Evolutionary conservation across 148 eudicot genomes (phyloP).

Genomic region (Vaccinium myrtillus): DNA sequence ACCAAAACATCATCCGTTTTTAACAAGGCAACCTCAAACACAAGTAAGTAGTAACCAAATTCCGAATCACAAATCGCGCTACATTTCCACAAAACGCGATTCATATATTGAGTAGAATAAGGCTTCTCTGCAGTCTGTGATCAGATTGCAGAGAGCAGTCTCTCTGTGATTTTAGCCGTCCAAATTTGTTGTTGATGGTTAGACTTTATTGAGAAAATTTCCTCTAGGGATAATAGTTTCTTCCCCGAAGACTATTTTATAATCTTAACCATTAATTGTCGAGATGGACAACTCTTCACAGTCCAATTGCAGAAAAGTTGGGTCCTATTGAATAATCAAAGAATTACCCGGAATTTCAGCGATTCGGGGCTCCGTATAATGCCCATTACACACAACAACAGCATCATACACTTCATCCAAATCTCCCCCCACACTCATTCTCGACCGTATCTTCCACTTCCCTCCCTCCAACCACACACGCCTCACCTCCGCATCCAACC

Average conservation of each 20-base stretch:
- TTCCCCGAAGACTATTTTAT: no score
- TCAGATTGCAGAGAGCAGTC: neutral
- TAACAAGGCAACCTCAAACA: neutral
- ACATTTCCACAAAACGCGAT: neutral
- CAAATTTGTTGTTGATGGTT: no score
- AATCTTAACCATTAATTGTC: no score
- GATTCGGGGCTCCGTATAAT: slow-evolving; percentile 76
- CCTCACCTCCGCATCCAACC: slow-evolving; percentile 57
- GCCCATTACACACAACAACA: slow-evolving; percentile 90
- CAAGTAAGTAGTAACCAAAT: neutral
- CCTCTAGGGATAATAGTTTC: no score
- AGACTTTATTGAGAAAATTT: no score
- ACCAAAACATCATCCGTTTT: neutral
- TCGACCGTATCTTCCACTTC: slow-evolving; percentile 59
- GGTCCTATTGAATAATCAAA: neutral
- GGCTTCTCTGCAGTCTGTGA: no score
- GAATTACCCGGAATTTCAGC: slow-evolving; percentile 81
- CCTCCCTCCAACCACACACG: slow-evolving; percentile 52
- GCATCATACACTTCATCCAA: slow-evolving; percentile 77
- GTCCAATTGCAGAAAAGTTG: slow-evolving; percentile 11
- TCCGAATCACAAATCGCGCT: neutral
- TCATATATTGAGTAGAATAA: neutral
- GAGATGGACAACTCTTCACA: no score
- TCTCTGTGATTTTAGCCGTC: no score
- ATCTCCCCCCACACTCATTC: slow-evolving; percentile 20